Conservation (phyloP, 1,284 basidiomycete genomes). For the Sporisorium iseilematis-ciliati region DNA sequence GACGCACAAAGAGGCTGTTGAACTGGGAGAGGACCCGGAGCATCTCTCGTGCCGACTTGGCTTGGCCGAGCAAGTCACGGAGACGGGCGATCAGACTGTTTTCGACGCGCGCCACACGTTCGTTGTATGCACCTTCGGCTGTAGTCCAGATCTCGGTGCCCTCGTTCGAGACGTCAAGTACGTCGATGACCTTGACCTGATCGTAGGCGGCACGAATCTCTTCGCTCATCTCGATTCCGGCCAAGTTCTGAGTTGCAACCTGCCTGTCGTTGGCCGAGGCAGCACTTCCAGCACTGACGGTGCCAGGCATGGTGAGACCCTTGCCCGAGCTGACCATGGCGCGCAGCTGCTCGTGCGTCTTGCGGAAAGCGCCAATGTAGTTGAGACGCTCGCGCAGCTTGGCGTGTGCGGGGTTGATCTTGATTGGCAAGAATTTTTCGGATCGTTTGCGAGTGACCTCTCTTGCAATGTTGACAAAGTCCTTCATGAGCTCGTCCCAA, state of each 20-base stretch:
- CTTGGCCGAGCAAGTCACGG: constrained; percentile 91
- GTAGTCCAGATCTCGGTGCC: constrained; percentile 98
- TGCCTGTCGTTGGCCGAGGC: constrained; percentile 44
- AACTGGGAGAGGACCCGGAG: constrained; percentile 99
- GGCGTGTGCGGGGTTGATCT: constrained; percentile 88
- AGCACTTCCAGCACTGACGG: constrained; percentile 11
- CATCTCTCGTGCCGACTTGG: constrained; percentile 98
- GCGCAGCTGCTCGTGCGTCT: constrained; percentile 96
- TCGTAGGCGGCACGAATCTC: constrained; percentile 93
- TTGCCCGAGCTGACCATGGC: constrained; percentile 97
- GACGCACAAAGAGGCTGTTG: constrained; percentile 95
- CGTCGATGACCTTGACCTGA: constrained; percentile 93
- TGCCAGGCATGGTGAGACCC: constrained; percentile 71
- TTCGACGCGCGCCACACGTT: constrained; percentile 95
- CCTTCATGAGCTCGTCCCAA: constrained; percentile 98
- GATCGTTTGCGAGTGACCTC: constrained; percentile 91
- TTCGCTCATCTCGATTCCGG: constrained; percentile 91
- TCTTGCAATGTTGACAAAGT: constrained; percentile 96
- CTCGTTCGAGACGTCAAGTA: constrained; percentile 84
- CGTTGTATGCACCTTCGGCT: constrained; percentile 96
- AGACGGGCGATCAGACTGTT: constrained; percentile 97
- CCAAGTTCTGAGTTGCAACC: constrained; percentile 70
- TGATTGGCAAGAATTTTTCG: constrained; percentile 97
- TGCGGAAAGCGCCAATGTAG: constrained; percentile 89
- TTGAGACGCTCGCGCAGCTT: constrained; percentile 89